Base-by-base conservation (phyloP, 768 basidiomycete genomes). In the Boletellus sp. region DNA sequence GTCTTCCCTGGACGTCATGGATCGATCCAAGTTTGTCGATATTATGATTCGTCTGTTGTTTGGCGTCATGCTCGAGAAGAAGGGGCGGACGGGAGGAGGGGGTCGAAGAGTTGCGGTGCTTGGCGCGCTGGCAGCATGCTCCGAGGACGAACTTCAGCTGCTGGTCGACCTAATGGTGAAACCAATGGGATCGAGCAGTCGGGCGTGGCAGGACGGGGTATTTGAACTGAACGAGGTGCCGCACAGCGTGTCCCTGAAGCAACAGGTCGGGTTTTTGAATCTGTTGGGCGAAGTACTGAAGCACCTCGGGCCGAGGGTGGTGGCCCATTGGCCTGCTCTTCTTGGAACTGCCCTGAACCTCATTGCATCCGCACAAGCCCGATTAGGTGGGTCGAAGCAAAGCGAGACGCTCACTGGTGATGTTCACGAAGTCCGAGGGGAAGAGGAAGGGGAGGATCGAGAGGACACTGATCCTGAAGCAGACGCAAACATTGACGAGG, bases 161-260 rank as follows among this genome's bases (percentile, higher is more conserved):
- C 73, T 99, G 0, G 81, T 94, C 16, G 85, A 92, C 54, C 74
- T 98, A 48, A 98, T 98, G 92, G 66, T 97, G 35, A 75, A 77
- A 43, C 89, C 90, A 0, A 77, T 94, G 48, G 69, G 72, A 5
- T 66, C 69, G 47, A 65, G 68, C 55, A 54, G 60, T 28, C 51
- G 57, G 15, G 19, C 49, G 23, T 60, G 62, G 23, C 56, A 47
- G 49, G 64, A 65, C 13, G 54, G 49, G 15, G 45, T 20, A 2
- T 78, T 75, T 47, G 45, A 17, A 3, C 48, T 76, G 17, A 48
- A 38, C 1, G 54, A 72, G n/a, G 48, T 69, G 6, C 58, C 68
- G 15, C 39, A 50, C 1, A 61, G 52, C 1, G 70, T 78, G 13
- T 72, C 76, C 16, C 71, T 77, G 44, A 85, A 81, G 67, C 90